Conservation (phyloP, 1,284 basidiomycete species). For the Schizophyllum amplum region DNA sequence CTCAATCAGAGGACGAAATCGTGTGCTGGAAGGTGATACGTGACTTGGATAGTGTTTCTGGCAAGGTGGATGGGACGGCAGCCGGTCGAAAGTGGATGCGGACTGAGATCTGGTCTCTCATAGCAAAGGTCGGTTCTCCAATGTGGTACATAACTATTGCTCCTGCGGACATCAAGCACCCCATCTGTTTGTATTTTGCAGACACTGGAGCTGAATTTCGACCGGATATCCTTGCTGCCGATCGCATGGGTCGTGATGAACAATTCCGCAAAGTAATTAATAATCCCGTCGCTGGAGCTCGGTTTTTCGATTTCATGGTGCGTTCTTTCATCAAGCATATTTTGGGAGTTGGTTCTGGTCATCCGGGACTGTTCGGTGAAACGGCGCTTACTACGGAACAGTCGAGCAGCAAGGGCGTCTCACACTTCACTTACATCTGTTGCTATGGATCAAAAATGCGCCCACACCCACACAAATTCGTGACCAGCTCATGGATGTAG, state of each 20-base stretch:
- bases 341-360: conserved; percentile 15
- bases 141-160: conserved; percentile 30
- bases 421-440: conserved; percentile 25
- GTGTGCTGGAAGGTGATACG: conserved; percentile 18
- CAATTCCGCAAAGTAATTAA: conserved; percentile 12
- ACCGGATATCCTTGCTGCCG: conserved; percentile 3
- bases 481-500: conserved; percentile 8
- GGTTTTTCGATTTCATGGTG: conserved; percentile 23
- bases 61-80: conserved; percentile 18
- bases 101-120: conserved; percentile 16
- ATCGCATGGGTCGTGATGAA: conserved; percentile 2
- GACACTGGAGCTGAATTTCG: conserved; percentile 15
- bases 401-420: conserved; percentile 29
- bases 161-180: conserved; percentile 18
- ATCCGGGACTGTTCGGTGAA: conserved; percentile 23
- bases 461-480: conserved; percentile 20
- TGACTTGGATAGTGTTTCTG: conserved; percentile 19
- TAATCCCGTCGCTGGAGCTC: conserved; percentile 25
- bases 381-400: conserved; percentile 27
- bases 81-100: conserved; percentile 19
- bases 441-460: conserved; percentile 22
- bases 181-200: conserved; percentile 18
- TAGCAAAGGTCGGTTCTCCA: conserved; percentile 20
- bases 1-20: conserved; percentile 14
- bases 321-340: conserved; percentile 24